phyloP scores from a whole-genome alignment of 2,329 filamentous ascomycete genomes.

The Periglandula ipomoeae region DNA sequence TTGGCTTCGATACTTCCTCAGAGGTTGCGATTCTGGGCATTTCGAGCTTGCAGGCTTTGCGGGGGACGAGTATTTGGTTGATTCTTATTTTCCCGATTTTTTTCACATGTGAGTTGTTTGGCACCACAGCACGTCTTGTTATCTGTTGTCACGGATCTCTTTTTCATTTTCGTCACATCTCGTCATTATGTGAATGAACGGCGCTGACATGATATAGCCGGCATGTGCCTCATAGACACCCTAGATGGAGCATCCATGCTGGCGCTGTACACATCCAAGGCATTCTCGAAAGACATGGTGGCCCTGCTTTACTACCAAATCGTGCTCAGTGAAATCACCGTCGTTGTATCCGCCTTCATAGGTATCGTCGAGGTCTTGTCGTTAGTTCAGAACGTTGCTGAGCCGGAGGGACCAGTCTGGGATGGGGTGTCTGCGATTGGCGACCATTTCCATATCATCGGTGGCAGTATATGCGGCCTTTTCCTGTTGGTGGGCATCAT shows the following conservation, averaged over 20 bases:
- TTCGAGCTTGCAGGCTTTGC: conserved; percentile 73
- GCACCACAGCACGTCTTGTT: background rate
- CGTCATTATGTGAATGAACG: background rate
- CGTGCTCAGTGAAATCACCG: conserved; percentile 74
- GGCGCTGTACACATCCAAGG: conserved; percentile 75
- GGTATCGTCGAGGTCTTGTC: conserved; percentile 77
- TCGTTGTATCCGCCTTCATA: conserved; percentile 76
- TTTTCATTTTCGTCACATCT: too few species aligned
- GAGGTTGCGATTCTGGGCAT: conserved; percentile 91
- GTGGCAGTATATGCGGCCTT: conserved; percentile 74
- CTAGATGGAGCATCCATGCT: conserved; percentile 93
- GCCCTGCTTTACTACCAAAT: conserved; percentile 92
- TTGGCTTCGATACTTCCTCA: conserved; percentile 92
- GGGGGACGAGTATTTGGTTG: conserved; percentile 85
- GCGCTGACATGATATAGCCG: conserved; percentile 39
- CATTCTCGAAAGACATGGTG: conserved; percentile 71
- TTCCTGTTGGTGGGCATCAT: conserved; percentile 71
- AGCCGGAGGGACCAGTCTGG: conserved; percentile 75
- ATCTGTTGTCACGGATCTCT: background rate
- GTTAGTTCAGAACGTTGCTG: conserved; percentile 65
- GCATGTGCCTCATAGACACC: conserved; percentile 93
- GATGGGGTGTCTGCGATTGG: conserved; percentile 69
- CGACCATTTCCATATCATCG: conserved; percentile 78
- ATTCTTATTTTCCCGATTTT: conserved; percentile 86
- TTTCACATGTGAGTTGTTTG: conserved; percentile 58